These are phyloP conservation scores for Diplocarpon mali DNA, from an alignment of 2,329 filamentous ascomycete genomes.

Conservation along the genomic window DNA sequence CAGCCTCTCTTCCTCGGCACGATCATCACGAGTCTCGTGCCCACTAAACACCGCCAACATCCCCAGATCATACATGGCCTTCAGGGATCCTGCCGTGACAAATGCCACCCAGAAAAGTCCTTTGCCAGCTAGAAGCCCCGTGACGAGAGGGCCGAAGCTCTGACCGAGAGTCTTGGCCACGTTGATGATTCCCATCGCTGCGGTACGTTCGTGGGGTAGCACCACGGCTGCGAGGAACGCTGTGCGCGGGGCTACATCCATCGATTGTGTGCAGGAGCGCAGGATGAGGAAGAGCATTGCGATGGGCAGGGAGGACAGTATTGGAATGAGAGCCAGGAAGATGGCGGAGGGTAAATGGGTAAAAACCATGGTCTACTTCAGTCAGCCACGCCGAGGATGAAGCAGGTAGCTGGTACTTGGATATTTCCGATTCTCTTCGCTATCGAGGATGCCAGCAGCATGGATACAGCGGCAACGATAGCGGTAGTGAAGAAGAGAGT, in stretches of 20 bases:
- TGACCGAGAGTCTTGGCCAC: conserved; percentile 55
- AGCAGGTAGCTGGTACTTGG: conserved; percentile 40
- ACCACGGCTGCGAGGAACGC: conserved; percentile 60
- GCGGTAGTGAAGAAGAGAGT: conserved; percentile 44
- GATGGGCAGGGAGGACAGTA: no score
- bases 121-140: conserved; percentile 48
- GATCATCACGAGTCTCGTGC: no score
- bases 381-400: conserved; percentile 36
- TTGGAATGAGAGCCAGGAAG: not conserved
- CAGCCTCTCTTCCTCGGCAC: no score
- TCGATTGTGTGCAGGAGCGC: no score
- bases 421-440: conserved; percentile 50
- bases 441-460: conserved; percentile 41
- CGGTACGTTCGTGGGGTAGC: conserved; percentile 54
- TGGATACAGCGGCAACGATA: conserved; percentile 40
- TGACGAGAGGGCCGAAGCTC: conserved; percentile 50
- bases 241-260: conserved; percentile 60
- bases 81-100: conserved; percentile 49
- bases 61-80: no score
- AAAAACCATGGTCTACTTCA: not conserved
- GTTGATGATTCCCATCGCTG: conserved; percentile 60
- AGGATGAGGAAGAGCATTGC: conserved; percentile 25
- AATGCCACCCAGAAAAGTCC: conserved; percentile 52
- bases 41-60: no score
- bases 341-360: no score